Percentiles rank a stretch among this genome's conserved stretches.
These are phyloP conservation scores for Saccharomycodes ludwigii DNA, from an alignment of 805 yeast species.

Conservation along the genomic window DNA sequence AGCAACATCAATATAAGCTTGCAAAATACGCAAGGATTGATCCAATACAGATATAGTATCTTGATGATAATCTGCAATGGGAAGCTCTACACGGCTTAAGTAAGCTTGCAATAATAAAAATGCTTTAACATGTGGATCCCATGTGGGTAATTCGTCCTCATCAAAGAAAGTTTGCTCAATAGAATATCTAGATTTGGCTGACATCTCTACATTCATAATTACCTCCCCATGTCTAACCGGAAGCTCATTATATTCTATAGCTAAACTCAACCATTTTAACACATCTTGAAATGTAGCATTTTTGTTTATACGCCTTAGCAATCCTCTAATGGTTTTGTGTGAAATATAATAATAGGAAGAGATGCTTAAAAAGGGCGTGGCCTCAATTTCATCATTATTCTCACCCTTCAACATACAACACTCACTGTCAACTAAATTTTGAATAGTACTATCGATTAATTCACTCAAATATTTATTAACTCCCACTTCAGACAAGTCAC, in stretches of 20 bases:
- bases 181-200: constrained; percentile 57
- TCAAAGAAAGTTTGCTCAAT: constrained; percentile 47
- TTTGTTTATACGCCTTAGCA: constrained; percentile 39
- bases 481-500: constrained; percentile 44
- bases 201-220: constrained; percentile 71
- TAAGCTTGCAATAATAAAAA: constrained; percentile 78
- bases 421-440: constrained; percentile 54
- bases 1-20: constrained; percentile 83
- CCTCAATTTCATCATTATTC: constrained; percentile 29
- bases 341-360: constrained; percentile 89
- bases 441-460: constrained; percentile 58
- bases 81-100: constrained; percentile 67
- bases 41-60: constrained; percentile 90
- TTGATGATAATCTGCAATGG: constrained; percentile 89
- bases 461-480: constrained; percentile 45
- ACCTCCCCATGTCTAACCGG: constrained; percentile 92
- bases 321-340: constrained; percentile 70
- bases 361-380: constrained; percentile 77
- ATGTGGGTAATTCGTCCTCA: constrained; percentile 49
- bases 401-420: constrained; percentile 46
- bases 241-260: constrained; percentile 74
- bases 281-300: constrained; percentile 31
- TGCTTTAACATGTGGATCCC: constrained; percentile 77
- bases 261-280: constrained; percentile 33
- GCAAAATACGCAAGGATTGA: constrained; percentile 86